Evolutionary conservation across 2,329 filamentous ascomycete species (phyloP).

Genomic region (Myriosclerotinia scirpicola): DNA sequence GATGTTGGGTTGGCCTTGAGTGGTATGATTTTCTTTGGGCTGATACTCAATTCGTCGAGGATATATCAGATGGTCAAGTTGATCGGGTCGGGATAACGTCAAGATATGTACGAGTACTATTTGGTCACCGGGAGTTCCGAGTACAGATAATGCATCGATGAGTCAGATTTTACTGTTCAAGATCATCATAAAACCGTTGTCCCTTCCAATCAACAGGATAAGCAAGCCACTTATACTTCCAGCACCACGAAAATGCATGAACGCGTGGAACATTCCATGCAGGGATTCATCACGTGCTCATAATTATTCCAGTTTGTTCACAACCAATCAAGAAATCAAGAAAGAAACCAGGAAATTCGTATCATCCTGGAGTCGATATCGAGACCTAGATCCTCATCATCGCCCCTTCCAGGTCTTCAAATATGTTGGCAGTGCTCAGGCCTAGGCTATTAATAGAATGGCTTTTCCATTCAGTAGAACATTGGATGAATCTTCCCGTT

Average conservation of each 20-base stretch:
- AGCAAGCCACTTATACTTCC: neutral
- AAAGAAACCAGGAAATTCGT: neutral
- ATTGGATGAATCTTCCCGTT: slow-evolving; percentile 46
- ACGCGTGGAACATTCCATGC: slow-evolving; percentile 17
- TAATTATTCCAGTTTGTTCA: neutral
- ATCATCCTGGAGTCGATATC: too few relatives aligned
- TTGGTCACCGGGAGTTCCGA: too few relatives aligned
- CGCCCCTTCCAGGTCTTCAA: too few relatives aligned
- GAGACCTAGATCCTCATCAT: too few relatives aligned
- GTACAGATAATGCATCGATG: neutral
- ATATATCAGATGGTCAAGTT: neutral
- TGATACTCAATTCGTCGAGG: neutral
- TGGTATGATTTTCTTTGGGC: neutral
- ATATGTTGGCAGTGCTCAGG: too few relatives aligned
- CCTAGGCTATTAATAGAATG: neutral
- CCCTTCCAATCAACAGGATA: neutral
- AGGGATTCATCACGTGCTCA: neutral
- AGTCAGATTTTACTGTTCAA: neutral
- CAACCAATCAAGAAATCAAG: neutral
- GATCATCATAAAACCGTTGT: neutral
- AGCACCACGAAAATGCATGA: neutral
- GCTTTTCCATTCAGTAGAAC: slow-evolving; percentile 38
- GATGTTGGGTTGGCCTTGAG: neutral
- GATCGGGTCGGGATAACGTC: neutral
- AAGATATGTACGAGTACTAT: neutral